Percentiles rank a stretch among this genome's conserved stretches.
Evolutionary conservation across 257 asterid genomes (phyloP).

Genomic region (Solanum megistacrolobum): DNA sequence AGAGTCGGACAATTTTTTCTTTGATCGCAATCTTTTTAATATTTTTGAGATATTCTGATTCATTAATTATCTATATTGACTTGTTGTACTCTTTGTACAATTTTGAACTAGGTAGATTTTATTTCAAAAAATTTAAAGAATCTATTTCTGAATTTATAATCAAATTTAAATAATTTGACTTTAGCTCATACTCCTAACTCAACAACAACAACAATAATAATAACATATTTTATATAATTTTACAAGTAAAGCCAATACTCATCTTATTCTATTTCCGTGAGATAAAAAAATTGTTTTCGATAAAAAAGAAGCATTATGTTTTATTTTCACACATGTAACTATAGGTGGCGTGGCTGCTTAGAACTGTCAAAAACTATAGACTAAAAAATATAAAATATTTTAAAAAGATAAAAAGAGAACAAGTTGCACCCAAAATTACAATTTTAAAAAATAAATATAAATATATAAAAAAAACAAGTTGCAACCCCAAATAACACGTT

Average conservation of each 20-base stretch:
- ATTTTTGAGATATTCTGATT: neutral
- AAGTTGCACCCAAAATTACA: neutral
- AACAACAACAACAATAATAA: no score
- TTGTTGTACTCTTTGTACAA: no score
- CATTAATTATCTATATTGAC: neutral
- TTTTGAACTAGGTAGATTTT: no score
- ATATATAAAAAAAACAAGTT: neutral
- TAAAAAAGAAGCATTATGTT: neutral
- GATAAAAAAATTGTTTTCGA: no score
- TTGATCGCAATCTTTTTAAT: no score
- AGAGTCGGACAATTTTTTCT: neutral
- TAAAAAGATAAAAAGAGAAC: neutral
- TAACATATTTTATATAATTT: no score
- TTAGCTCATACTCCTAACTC: neutral
- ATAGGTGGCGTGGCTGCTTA: neutral
- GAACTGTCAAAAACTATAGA: neutral
- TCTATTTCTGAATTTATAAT: no score
- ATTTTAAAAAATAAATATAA: neutral
- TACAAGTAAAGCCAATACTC: no score
- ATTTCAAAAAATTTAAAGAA: neutral
- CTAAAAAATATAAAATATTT: neutral
- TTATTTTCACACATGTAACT: neutral
- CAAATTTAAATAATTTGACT: no score
- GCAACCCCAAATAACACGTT: neutral
- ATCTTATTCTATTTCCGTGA: rapidly evolving